Evolutionary conservation across 495 filamentous ascomycete species (phyloP).

Genomic region (Trichocladium antarcticum): DNA sequence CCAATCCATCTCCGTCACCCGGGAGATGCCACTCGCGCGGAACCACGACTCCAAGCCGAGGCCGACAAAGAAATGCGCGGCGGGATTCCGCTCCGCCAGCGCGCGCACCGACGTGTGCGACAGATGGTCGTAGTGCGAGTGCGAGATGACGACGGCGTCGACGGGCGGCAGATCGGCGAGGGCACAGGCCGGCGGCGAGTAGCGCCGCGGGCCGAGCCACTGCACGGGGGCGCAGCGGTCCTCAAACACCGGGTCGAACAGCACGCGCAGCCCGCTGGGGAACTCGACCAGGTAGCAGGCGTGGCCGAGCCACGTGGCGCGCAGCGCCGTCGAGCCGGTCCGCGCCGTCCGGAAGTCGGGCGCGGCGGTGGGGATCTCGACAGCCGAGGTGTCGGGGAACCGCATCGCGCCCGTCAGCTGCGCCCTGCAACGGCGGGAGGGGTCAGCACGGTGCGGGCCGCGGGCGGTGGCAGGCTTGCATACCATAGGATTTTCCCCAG

Average conservation of each 20-base stretch:
- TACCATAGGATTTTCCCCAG: conserved; percentile 11
- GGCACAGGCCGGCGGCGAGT: conserved; percentile 65
- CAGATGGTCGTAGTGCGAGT: conserved; percentile 92
- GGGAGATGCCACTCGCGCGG: conserved; percentile 48
- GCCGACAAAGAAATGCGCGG: conserved; percentile 80
- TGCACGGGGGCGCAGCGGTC: conserved; percentile 70
- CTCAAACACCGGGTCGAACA: conserved; percentile 95
- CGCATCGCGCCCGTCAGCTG: conserved; percentile 50
- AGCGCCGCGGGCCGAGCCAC: conserved; percentile 66
- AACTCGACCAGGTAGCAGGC: conserved; percentile 93
- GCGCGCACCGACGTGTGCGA: conserved; percentile 62
- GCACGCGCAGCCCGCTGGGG: conserved; percentile 71
- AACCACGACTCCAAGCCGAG: conserved; percentile 90
- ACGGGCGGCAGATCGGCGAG: conserved; percentile 72
- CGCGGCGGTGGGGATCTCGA: conserved; percentile 42
- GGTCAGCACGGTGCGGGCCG: no score
- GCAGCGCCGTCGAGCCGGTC: conserved; percentile 45
- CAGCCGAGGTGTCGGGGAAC: conserved; percentile 51
- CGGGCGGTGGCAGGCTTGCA: neutral
- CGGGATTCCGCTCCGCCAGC: conserved; percentile 59
- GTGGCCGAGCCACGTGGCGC: conserved; percentile 94
- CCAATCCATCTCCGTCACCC: conserved; percentile 89
- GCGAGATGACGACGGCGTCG: conserved; percentile 83
- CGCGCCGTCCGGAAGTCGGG: conserved; percentile 58
- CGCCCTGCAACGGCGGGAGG: no score